Conservation (phyloP, 2,329 filamentous ascomycete species). For the Alternaria infectoria region DNA sequence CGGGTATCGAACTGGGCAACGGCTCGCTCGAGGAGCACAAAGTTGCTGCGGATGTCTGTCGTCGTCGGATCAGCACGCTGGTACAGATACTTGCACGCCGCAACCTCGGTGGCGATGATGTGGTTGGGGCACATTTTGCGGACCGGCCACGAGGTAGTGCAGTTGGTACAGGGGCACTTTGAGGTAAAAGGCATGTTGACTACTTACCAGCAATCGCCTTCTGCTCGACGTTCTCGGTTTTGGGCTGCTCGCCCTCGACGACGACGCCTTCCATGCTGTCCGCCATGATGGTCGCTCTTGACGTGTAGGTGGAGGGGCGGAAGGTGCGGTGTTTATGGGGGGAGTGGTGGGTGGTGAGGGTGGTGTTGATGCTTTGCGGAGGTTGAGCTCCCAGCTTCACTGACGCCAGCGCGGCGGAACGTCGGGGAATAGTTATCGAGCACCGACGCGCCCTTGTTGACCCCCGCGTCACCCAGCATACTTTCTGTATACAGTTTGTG, state of each 20-base stretch:
- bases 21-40: slow-evolving; percentile 86
- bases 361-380: slow-evolving; percentile 30
- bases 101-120: slow-evolving; percentile 39
- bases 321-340: slow-evolving; percentile 21
- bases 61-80: slow-evolving; percentile 40
- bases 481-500: neutral
- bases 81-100: slow-evolving; percentile 36
- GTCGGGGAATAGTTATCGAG: slow-evolving; percentile 21
- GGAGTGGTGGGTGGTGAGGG: slow-evolving; percentile 13
- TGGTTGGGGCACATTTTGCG: slow-evolving; percentile 39
- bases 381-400: slow-evolving; percentile 22
- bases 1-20: slow-evolving; percentile 92
- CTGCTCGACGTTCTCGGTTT: slow-evolving; percentile 49
- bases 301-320: slow-evolving; percentile 8
- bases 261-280: slow-evolving; percentile 59
- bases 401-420: slow-evolving; percentile 19
- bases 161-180: slow-evolving; percentile 30
- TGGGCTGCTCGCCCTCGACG: slow-evolving; percentile 50
- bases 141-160: slow-evolving; percentile 22
- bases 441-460: slow-evolving; percentile 22
- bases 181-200: slow-evolving; percentile 28
- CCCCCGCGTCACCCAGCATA: slow-evolving; percentile 16
- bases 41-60: slow-evolving; percentile 93
- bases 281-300: slow-evolving; percentile 50
- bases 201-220: slow-evolving; percentile 49